A percentile compares a stretch with the other conserved stretches of the same genome.
phyloP scores from a whole-genome alignment of 768 basidiomycete genomes.

The Lentinula sp. region DNA sequence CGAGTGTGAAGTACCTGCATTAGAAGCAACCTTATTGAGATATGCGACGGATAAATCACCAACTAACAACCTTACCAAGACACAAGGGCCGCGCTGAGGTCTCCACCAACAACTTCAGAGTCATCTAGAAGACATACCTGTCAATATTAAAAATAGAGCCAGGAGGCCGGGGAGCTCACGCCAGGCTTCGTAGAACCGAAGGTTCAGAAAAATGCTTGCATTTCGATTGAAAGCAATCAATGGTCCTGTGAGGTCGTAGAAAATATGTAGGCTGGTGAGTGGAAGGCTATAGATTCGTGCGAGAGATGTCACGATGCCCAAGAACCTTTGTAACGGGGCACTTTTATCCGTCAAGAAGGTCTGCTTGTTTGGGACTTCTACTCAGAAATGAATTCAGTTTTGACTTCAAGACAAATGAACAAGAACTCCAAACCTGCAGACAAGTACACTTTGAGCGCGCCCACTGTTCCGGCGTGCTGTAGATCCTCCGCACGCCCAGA shows the following conservation, averaged over 20 bases:
- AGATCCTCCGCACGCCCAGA: conserved; percentile 61
- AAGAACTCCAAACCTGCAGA: conserved; percentile 44
- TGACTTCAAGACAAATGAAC: background rate
- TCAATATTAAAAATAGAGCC: background rate
- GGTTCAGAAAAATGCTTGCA: conserved; percentile 83
- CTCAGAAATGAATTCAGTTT: conserved; percentile 1
- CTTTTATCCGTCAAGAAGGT: conserved; percentile 46
- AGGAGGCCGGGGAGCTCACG: conserved; percentile 42
- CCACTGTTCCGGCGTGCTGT: conserved; percentile 59
- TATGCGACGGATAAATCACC: background rate
- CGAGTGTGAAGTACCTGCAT: conserved; percentile 80
- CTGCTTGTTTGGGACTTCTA: conserved; percentile 53
- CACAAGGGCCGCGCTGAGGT: conserved; percentile 58
- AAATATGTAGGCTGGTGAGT: conserved; percentile 71
- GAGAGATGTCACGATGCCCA: conserved; percentile 61
- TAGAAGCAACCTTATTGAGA: background rate
- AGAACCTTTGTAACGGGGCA: conserved; percentile 65
- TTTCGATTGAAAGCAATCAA: conserved; percentile 92
- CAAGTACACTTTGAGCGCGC: conserved; percentile 54
- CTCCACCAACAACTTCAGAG: conserved; percentile 48
- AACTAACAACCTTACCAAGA: conserved; percentile 53
- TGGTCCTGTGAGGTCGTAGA: conserved; percentile 75
- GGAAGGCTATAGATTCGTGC: conserved; percentile 71
- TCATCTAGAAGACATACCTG: conserved; percentile 48
- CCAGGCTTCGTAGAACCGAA: conserved; percentile 82